Evolutionary conservation across 192 early-diverging fungal species (phyloP).

Genomic region (Coemansia sp.): DNA sequence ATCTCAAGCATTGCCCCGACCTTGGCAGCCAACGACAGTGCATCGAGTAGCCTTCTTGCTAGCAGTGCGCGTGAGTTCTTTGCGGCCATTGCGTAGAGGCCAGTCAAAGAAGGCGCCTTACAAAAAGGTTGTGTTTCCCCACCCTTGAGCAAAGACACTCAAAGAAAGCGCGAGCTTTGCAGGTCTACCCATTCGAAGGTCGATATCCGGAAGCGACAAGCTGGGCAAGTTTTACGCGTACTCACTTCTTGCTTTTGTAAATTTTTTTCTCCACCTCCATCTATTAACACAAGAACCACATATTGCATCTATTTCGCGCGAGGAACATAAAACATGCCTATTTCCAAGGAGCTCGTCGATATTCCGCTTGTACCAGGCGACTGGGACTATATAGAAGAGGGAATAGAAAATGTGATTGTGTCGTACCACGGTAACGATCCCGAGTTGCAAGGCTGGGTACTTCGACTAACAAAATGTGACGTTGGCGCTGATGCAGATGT

Average conservation of each 20-base stretch:
- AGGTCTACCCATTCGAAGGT: neutral
- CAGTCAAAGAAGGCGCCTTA: neutral
- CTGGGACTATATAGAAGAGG: constrained; percentile 73
- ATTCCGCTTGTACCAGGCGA: constrained; percentile 23
- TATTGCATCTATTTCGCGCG: neutral
- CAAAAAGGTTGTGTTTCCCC: neutral
- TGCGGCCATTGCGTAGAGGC: neutral
- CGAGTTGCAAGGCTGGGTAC: constrained; percentile 26
- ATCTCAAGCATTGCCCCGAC: constrained; percentile 16
- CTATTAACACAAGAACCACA: neutral
- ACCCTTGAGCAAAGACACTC: neutral
- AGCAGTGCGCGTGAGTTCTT: neutral
- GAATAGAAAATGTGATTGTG: constrained; percentile 71
- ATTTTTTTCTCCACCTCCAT: neutral
- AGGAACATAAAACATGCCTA: neutral
- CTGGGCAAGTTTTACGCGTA: neutral
- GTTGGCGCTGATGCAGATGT: constrained; percentile 12
- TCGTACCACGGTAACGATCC: constrained; percentile 55
- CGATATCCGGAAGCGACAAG: constrained; percentile 3
- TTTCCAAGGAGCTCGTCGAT: neutral
- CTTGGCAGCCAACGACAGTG: neutral
- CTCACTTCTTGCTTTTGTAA: neutral
- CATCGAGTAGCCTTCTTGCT: neutral
- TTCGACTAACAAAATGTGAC: constrained; percentile 33
- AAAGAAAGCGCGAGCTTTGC: neutral